Conservation (phyloP, 371 early-diverging fungal genomes). For the Mucor sp. region DNA sequence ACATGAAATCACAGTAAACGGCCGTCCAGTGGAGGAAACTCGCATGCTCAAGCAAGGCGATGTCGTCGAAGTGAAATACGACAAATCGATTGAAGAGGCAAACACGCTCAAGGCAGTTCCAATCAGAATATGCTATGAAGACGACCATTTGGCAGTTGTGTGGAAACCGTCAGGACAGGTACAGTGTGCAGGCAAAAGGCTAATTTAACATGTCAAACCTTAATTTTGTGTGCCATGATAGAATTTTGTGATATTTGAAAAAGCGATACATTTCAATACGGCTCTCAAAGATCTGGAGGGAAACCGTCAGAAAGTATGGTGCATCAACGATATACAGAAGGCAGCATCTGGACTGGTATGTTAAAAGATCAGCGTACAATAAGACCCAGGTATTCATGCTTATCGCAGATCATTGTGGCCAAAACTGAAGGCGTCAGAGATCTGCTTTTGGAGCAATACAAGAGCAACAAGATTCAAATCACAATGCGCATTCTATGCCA, state of each 20-base stretch:
- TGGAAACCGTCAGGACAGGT: slow-evolving; percentile 60
- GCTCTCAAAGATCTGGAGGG: slow-evolving; percentile 22
- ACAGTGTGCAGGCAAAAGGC: not conserved
- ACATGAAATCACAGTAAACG: slow-evolving; percentile 54
- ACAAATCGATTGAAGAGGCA: slow-evolving; percentile 38
- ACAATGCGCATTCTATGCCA: slow-evolving; percentile 52
- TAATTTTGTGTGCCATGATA: slow-evolving; percentile 10
- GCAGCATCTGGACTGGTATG: slow-evolving; percentile 60
- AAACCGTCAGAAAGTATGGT: slow-evolving; percentile 29
- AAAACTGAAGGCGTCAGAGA: slow-evolving; percentile 39
- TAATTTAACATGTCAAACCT: slow-evolving; percentile 9
- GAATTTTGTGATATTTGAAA: slow-evolving; percentile 32
- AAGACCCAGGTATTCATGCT: not conserved
- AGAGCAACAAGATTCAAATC: slow-evolving; percentile 28
- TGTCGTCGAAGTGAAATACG: slow-evolving; percentile 46
- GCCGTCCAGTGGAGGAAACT: slow-evolving; percentile 44
- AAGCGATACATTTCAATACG: slow-evolving; percentile 25
- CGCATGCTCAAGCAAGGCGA: slow-evolving; percentile 41
- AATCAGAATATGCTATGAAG: slow-evolving; percentile 47
- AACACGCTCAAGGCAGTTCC: slow-evolving; percentile 34
- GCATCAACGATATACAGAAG: slow-evolving; percentile 45
- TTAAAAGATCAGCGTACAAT: not conserved
- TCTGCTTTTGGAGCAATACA: slow-evolving; percentile 30
- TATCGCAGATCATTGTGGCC: slow-evolving; percentile 50
- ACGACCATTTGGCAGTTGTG: slow-evolving; percentile 52